These are phyloP conservation scores for Saccharomycopsis vini DNA, from an alignment of 805 yeast genomes.

Conservation along the genomic window DNA sequence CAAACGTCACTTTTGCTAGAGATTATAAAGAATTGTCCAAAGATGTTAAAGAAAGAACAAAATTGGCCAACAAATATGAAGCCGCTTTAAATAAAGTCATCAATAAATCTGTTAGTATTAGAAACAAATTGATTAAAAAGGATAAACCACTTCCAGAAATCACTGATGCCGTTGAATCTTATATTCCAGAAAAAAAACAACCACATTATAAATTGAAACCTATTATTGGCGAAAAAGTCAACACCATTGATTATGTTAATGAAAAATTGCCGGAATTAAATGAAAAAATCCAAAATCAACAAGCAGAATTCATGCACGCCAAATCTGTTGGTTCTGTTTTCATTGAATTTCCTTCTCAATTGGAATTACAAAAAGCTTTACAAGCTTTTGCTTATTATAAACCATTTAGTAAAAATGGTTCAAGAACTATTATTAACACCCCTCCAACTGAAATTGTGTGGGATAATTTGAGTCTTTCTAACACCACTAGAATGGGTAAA, in stretches of 20 bases:
- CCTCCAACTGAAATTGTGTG: constrained; percentile 81
- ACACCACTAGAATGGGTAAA: constrained; percentile 49
- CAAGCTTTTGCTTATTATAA: constrained; percentile 62
- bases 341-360: constrained; percentile 72
- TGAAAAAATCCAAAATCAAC: constrained; percentile 51
- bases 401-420: constrained; percentile 34
- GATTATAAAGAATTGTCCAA: constrained; percentile 49
- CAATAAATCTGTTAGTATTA: constrained; percentile 48
- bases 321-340: constrained; percentile 62
- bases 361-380: constrained; percentile 81
- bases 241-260: constrained; percentile 66
- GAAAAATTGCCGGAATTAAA: constrained; percentile 63
- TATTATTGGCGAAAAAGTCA: constrained; percentile 74
- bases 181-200: constrained; percentile 64
- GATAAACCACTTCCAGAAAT: constrained; percentile 46
- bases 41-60: constrained; percentile 52
- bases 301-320: constrained; percentile 41
- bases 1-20: constrained; percentile 54
- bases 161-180: constrained; percentile 46
- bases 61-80: constrained; percentile 54
- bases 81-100: constrained; percentile 53
- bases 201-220: constrained; percentile 74
- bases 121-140: constrained; percentile 50
- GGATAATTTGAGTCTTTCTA: constrained; percentile 59
- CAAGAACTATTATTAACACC: constrained; percentile 50